A percentile compares a stretch with the other conserved stretches of the same genome.
Conservation (phyloP, 2,329 filamentous ascomycete species). For the Aspergillaceae sp. region DNA sequence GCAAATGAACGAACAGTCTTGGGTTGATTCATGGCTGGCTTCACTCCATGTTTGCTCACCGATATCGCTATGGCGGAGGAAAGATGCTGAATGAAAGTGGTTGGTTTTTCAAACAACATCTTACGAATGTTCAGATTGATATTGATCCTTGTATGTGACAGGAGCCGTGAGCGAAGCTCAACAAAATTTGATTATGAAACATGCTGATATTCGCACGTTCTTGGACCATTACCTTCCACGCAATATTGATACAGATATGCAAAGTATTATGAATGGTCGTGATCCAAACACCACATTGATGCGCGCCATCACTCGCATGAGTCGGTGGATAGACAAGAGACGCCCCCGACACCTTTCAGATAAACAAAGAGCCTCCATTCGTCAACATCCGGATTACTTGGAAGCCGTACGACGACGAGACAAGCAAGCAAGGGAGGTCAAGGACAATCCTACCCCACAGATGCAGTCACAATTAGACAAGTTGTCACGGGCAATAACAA, state of each 20-base stretch:
- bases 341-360: slow-evolving; percentile 8
- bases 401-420: slow-evolving; percentile 7
- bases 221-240: slow-evolving; percentile 12
- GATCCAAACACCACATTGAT: slow-evolving; percentile 8
- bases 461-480: slow-evolving; percentile 9
- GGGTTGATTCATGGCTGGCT: too few species aligned
- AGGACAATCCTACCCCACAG: slow-evolving; percentile 4
- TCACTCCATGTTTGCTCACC: too few species aligned
- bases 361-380: slow-evolving; percentile 6
- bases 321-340: slow-evolving; percentile 9
- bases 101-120: too few species aligned
- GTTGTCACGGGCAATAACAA: too few species aligned
- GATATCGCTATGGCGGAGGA: too few species aligned
- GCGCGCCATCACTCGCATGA: slow-evolving; percentile 8
- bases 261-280: slow-evolving; percentile 7
- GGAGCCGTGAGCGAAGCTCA: too few species aligned
- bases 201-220: slow-evolving; percentile 11
- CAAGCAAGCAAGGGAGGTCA: slow-evolving; percentile 5
- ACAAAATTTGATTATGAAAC: too few species aligned
- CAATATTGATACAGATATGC: slow-evolving; percentile 10
- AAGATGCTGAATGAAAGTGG: too few species aligned
- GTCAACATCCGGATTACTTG: slow-evolving; percentile 10
- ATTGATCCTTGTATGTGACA: too few species aligned
- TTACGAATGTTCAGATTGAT: too few species aligned
- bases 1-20: too few species aligned